A percentile compares a stretch with the other conserved stretches of the same genome.
Conservation (phyloP, 148 eudicot species). For the Rheum nobile region DNA sequence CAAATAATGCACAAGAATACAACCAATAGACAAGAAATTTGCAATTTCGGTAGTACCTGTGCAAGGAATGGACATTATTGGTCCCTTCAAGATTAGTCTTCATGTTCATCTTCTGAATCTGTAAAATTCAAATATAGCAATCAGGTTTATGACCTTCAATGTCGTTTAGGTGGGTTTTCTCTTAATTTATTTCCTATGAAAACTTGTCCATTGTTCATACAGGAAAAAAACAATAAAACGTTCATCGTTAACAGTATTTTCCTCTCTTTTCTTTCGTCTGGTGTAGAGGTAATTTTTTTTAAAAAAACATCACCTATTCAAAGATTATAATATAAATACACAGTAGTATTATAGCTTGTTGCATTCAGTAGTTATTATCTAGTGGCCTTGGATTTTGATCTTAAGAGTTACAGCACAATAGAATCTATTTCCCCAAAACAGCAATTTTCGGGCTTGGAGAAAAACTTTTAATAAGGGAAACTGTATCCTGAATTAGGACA, state of each 20-base stretch:
- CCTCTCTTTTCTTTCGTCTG: not conserved
- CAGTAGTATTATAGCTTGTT: no score
- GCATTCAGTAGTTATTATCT: no score
- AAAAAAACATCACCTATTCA: no score
- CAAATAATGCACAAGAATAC: no score
- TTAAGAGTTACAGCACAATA: no score
- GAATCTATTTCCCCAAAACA: not conserved
- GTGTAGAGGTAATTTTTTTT: not conserved
- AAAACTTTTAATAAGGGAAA: not conserved
- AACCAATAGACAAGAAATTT: not conserved
- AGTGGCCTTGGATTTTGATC: no score
- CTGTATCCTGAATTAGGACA: not conserved
- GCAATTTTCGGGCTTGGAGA: no score
- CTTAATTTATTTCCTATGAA: not conserved
- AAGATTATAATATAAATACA: no score
- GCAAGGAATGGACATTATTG: not conserved
- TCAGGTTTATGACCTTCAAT: not conserved
- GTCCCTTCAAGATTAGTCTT: conserved; percentile 40
- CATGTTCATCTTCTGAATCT: conserved; percentile 88
- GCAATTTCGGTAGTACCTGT: not conserved
- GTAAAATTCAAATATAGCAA: conserved; percentile 7
- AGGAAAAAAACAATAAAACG: not conserved
- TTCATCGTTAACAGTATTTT: not conserved
- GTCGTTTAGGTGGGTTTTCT: not conserved
- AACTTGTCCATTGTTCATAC: not conserved